phyloP scores from a whole-genome alignment of 2,329 filamentous ascomycete species.

The Aspergillus ustus region DNA sequence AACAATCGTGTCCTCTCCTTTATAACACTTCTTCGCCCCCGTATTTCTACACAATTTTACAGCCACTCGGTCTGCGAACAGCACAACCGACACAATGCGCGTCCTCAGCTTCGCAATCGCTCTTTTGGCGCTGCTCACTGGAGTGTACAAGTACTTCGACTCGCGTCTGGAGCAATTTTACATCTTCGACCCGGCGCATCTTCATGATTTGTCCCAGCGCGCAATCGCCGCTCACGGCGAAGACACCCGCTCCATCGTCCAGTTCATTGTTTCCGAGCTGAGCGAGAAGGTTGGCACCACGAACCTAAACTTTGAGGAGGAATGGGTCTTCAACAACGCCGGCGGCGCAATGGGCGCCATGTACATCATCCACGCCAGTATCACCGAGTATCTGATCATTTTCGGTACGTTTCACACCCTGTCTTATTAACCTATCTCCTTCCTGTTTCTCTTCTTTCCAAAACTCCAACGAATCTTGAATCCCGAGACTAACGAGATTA shows the following conservation, averaged over 20 bases:
- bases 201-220: constrained; percentile 70
- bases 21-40: neutral
- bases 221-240: constrained; percentile 73
- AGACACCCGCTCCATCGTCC: constrained; percentile 71
- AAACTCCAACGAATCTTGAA: neutral
- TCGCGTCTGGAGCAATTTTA: constrained; percentile 61
- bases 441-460: neutral
- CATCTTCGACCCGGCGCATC: constrained; percentile 71
- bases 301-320: constrained; percentile 71
- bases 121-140: constrained; percentile 41
- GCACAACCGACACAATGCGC: constrained; percentile 26
- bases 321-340: constrained; percentile 92
- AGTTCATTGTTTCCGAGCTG: constrained; percentile 72
- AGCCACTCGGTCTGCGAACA: neutral
- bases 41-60: neutral
- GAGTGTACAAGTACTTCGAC: constrained; percentile 43
- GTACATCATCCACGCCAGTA: constrained; percentile 87
- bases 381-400: constrained; percentile 90
- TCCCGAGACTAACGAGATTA: neutral
- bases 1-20: neutral
- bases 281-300: constrained; percentile 51
- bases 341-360: constrained; percentile 90
- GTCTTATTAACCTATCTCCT: neutral
- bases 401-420: constrained; percentile 60
- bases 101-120: constrained; percentile 38